These are phyloP conservation scores for Carnegiea gigantea DNA, from an alignment of 179 eudicot genomes.

Conservation along the genomic window DNA sequence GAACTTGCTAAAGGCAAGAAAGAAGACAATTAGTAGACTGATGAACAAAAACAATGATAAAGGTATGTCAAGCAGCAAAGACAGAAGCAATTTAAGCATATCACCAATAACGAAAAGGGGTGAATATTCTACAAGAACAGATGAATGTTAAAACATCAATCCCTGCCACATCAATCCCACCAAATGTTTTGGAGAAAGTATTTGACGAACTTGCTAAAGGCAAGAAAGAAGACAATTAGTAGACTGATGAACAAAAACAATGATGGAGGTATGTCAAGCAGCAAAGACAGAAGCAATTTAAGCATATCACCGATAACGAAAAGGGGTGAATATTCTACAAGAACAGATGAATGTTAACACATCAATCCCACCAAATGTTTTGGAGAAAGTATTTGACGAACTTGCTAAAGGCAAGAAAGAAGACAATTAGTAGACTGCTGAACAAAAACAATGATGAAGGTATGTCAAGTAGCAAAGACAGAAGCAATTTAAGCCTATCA, in stretches of 20 bases:
- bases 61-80: neutral
- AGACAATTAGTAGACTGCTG: neutral
- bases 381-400: conserved; percentile 79
- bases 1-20: conserved; percentile 75
- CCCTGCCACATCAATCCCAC: conserved; percentile 96
- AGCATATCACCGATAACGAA: conserved; percentile 2
- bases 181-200: conserved; percentile 76
- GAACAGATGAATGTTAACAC: neutral
- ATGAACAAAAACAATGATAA: neutral
- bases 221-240: conserved; percentile 15
- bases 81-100: conserved; percentile 11
- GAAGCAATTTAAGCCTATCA: conserved; percentile 5
- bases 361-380: conserved; percentile 45
- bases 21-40: conserved; percentile 1
- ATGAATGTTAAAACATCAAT: conserved; percentile 10
- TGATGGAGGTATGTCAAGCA: neutral
- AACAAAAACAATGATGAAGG: neutral
- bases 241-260: neutral
- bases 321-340: neutral
- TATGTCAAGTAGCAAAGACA: neutral
- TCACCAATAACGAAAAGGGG: neutral
- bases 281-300: conserved; percentile 2
- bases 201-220: conserved; percentile 91
- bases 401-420: conserved; percentile 61
- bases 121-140: neutral